A percentile compares a stretch with the other conserved stretches of the same genome.
Conservation (phyloP, 164 flowering plant species). For the Tetracentron sinense region DNA sequence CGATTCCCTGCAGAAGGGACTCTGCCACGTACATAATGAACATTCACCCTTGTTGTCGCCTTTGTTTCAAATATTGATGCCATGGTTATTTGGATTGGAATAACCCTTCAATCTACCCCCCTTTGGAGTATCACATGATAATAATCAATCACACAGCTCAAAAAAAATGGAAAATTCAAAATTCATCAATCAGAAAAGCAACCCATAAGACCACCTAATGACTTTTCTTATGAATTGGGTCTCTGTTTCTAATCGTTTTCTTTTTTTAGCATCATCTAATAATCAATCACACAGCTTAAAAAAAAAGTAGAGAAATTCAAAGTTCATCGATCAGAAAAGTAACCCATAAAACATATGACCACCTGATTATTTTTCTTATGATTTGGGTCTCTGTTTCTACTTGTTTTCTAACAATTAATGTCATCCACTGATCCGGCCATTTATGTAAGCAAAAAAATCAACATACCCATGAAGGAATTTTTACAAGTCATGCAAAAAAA, state of each 20-base stretch:
- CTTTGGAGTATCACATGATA: not conserved
- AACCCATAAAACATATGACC: not conserved
- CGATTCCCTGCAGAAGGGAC: constrained; percentile 20
- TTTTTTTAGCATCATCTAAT: too few relatives aligned
- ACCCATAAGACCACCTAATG: not conserved
- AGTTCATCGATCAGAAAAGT: not conserved
- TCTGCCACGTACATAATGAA: constrained; percentile 18
- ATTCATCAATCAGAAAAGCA: not conserved
- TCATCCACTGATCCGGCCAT: not conserved
- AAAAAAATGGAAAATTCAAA: not conserved
- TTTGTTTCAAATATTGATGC: constrained; percentile 10
- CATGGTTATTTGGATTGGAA: constrained; percentile 10
- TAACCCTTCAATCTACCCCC: constrained; percentile 2
- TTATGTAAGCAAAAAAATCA: not conserved
- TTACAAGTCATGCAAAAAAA: not conserved
- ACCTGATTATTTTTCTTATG: not conserved
- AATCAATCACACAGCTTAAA: too few relatives aligned
- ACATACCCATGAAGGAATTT: not conserved
- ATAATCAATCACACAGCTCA: constrained; percentile 3
- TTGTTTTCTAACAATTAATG: not conserved
- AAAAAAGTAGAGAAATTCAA: not conserved
- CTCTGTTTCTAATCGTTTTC: not conserved
- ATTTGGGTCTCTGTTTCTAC: not conserved
- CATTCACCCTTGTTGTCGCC: constrained; percentile 16
- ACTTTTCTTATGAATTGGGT: not conserved